A percentile compares a stretch with the other conserved stretches of the same genome.
Evolutionary conservation across 768 basidiomycete genomes (phyloP).

Genomic region (Kwoniella mangroviensis): DNA sequence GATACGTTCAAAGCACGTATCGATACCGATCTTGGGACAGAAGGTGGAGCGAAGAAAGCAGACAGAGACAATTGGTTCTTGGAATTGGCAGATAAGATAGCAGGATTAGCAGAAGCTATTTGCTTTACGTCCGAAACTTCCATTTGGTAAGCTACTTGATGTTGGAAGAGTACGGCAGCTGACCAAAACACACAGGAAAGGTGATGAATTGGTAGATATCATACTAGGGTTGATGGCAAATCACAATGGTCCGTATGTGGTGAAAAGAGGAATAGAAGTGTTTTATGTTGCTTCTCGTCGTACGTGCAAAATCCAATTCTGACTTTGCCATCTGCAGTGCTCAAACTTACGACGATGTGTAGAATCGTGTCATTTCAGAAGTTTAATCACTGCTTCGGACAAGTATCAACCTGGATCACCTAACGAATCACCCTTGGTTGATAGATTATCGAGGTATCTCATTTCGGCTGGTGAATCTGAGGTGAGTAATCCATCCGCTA

Average conservation of each 20-base stretch:
- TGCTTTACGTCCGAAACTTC: slow-evolving; percentile 18
- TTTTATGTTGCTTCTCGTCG: slow-evolving; percentile 33
- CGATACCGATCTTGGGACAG: not conserved
- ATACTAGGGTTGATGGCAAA: slow-evolving; percentile 6
- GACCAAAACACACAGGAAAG: slow-evolving; percentile 23
- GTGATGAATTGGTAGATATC: slow-evolving; percentile 31
- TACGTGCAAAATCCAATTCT: slow-evolving; percentile 19
- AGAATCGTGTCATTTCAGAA: slow-evolving; percentile 26
- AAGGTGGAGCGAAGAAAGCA: not conserved
- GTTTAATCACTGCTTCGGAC: slow-evolving; percentile 24
- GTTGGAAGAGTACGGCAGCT: no score
- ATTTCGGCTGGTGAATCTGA: slow-evolving; percentile 1
- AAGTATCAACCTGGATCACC: slow-evolving; percentile 7
- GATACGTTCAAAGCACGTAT: not conserved
- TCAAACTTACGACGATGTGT: not conserved
- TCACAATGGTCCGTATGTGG: slow-evolving; percentile 1
- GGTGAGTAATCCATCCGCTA: not conserved
- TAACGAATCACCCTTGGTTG: slow-evolving; percentile 34
- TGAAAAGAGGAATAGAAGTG: slow-evolving; percentile 28
- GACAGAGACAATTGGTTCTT: slow-evolving; percentile 10
- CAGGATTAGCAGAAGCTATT: slow-evolving; percentile 20
- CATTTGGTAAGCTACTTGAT: slow-evolving; percentile 22
- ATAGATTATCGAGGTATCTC: slow-evolving; percentile 26
- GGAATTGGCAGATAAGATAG: slow-evolving; percentile 19
- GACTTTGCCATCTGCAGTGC: no score